Evolutionary conservation across 108 stramenopile species (phyloP).

Genomic region (Cyclotella atomus): DNA sequence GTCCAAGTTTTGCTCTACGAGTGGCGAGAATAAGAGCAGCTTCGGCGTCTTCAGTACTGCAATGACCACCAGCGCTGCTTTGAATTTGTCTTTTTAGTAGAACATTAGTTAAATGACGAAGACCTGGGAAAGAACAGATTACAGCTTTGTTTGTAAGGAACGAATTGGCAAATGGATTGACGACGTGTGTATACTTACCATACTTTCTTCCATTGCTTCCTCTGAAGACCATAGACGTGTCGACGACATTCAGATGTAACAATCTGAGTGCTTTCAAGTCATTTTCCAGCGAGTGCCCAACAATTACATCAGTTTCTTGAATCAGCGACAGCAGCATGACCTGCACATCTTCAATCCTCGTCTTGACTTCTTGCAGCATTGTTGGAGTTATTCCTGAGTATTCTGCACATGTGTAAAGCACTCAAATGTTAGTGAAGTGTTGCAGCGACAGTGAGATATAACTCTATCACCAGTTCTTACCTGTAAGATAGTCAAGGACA

Average conservation of each 20-base stretch:
- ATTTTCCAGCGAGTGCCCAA: conserved; percentile 94
- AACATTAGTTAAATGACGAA: conserved; percentile 59
- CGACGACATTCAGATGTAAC: conserved; percentile 76
- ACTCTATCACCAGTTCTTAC: conserved; percentile 20
- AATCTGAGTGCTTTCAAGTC: conserved; percentile 82
- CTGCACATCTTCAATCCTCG: conserved; percentile 78
- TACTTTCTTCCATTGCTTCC: conserved; percentile 67
- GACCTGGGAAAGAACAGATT: conserved; percentile 22
- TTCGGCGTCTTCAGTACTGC: conserved; percentile 81
- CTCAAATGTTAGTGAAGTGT: neutral
- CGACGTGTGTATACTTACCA: conserved; percentile 20
- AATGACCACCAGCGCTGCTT: conserved; percentile 55
- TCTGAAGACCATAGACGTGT: conserved; percentile 86
- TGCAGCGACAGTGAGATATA: neutral
- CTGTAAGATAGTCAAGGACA: conserved; percentile 74
- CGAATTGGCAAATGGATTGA: no score
- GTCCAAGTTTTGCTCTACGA: conserved; percentile 64
- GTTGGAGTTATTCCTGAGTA: conserved; percentile 77
- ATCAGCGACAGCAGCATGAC: conserved; percentile 64
- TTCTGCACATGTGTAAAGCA: conserved; percentile 6
- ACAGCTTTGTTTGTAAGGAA: neutral
- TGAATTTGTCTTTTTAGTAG: conserved; percentile 75
- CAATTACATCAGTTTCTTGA: conserved; percentile 72
- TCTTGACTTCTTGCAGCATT: conserved; percentile 61
- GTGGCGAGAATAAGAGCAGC: conserved; percentile 73